Base-by-base conservation (phyloP, 768 basidiomycete genomes). In the Suillus brevipes region DNA sequence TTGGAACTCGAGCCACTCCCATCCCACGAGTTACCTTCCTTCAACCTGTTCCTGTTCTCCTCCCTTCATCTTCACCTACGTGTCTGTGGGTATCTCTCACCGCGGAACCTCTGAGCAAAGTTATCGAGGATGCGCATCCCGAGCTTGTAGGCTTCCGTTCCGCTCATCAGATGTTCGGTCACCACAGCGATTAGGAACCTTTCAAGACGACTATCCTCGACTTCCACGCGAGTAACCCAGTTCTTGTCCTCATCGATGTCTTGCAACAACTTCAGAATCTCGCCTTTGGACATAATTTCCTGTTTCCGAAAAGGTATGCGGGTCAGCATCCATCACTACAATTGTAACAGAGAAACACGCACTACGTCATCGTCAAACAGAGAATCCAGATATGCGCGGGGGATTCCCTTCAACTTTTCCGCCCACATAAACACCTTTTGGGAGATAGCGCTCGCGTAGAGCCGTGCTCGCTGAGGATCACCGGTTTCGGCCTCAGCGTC, bases 191-290 rank as follows among this genome's bases (percentile, higher is more conserved):
- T 8, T 20, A 76, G 61, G 31, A 38, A 25, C 5, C 58, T n/a
- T 28, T 60, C 42, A 31, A 76, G 67, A 6, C 34, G 31, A 57
- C 68, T 55, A 6, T 31, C 34, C 6, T 60, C 23, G 20, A 67
- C 66, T 37, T 78, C 66, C 7, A 66, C 50, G 16, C 25, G 6
- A 53, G 75, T 73, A 60, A 72, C 45, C 47, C 49, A 28, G 40
- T 76, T 55, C 47, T 71, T 76, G 6, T 66, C 13, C 12, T 61
- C 40, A 18, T 76, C 65, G 36, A 76, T 72, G 1, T 75, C 61
- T 42, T 52, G 61, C 31, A 78, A 25, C 0, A 76, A 6, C 0
- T 53, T 13, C 16, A 76, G 62, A 60, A 76, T 34, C 28, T 68
- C 36, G 25, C 20, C 14, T 64, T 40, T 31, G 23, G 63, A 42